These are phyloP conservation scores for Trametes meyenii DNA, from an alignment of 768 basidiomycete genomes.

Conservation along the genomic window DNA sequence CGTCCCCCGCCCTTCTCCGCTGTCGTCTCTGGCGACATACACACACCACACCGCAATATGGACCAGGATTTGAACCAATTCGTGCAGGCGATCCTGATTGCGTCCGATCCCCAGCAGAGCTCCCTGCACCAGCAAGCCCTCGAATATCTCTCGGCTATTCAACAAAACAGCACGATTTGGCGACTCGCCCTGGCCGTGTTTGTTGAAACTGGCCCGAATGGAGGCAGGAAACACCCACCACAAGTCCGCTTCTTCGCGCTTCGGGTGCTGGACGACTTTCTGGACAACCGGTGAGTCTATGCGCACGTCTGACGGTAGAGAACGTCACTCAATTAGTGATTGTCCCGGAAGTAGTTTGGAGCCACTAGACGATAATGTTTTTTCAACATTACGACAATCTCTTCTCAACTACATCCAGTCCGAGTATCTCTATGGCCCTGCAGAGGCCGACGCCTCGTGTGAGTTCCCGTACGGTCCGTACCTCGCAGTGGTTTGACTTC, in stretches of 20 bases:
- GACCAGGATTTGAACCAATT: constrained; percentile 76
- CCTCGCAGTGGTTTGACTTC: constrained; percentile 1
- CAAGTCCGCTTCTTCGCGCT: constrained; percentile 82
- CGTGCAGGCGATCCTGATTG: constrained; percentile 86
- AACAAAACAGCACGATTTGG: constrained; percentile 81
- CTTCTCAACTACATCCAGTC: constrained; percentile 82
- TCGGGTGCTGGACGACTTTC: constrained; percentile 78
- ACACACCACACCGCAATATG: constrained; percentile 43
- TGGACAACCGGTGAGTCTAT: constrained; percentile 74
- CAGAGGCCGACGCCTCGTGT: constrained; percentile 84
- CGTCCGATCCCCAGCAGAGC: constrained; percentile 75
- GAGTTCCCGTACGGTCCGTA: constrained; percentile 37
- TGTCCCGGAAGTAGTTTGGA: constrained; percentile 49
- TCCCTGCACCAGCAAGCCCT: constrained; percentile 84
- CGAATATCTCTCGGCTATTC: constrained; percentile 76
- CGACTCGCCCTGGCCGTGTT: constrained; percentile 78
- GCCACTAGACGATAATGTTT: constrained; percentile 68
- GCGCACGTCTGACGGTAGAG: not conserved
- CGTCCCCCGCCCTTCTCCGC: not conserved
- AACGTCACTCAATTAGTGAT: not conserved
- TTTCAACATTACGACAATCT: constrained; percentile 73
- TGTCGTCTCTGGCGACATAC: constrained; percentile 26
- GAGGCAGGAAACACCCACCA: constrained; percentile 66
- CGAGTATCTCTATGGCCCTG: constrained; percentile 85
- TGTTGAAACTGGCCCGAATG: constrained; percentile 59